Evolutionary conservation across 148 eudicot species (phyloP), one percentile per base, ranked within the genome.

Genomic region (Spergularia marina): DNA sequence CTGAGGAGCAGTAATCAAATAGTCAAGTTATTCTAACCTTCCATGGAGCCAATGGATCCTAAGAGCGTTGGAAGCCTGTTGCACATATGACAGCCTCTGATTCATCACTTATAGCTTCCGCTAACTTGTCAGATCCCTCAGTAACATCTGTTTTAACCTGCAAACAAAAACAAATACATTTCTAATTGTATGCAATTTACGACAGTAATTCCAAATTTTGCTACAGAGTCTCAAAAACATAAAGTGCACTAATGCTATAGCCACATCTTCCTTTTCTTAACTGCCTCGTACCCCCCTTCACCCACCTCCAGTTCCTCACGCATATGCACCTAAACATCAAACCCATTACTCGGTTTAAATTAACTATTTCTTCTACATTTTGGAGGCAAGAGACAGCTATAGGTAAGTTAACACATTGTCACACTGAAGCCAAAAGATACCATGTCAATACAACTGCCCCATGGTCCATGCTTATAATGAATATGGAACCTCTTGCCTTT

Each of bases 101-200:
- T 72, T 91, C 97, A 81, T 86, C 89, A 75, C 89, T 88, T n/a
- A 94, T 86, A 62, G 86, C 93, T 63, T 91, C 93, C 69, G 98
- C 95, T 63, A 94, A 72, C 79, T 88, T 88, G 16, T 80, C 81
- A 40, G 94, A 73, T 78, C 95, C 95, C 78, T 94, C 97, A 9
- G 98, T 94, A 68, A 94, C 98, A 86, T 94, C 98, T 54, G 96
- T 87, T 81, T 91, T 94, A 59, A 91, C 91, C 97, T 93, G 76
- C 75, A 79, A 83, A 71, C 25, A 76, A 57, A 57, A 15, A 64
- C 14, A 20, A 53, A 20, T 20, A 51, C 4, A 18, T 64, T 47
- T 64, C 52, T 23, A 60, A 49, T 60, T 16, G 6, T 57, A 56
- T 3, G 12, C 12, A 9, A 59, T 55, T 40, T 5, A 49, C 30